Evolutionary conservation across 2,329 filamentous ascomycete species (phyloP).

Genomic region (Fusarium luffae): DNA sequence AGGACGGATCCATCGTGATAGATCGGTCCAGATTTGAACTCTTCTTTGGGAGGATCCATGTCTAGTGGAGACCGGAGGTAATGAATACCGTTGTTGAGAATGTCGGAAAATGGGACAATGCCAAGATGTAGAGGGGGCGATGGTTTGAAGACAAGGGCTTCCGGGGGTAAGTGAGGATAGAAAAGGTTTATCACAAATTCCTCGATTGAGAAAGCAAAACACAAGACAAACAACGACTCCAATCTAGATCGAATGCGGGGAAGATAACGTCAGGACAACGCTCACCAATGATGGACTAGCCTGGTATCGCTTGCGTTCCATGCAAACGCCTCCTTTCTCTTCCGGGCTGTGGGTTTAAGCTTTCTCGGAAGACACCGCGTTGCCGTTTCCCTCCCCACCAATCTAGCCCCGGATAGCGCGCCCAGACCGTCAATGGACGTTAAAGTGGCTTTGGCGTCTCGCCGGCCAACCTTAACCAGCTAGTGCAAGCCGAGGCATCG

Average conservation of each 20-base stretch:
- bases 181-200: neutral
- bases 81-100: no score
- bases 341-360: neutral
- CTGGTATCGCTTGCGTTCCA: neutral
- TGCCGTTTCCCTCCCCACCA: no score
- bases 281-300: neutral
- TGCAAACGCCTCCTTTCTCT: neutral
- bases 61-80: neutral
- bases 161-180: neutral
- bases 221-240: neutral
- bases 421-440: fast-evolving
- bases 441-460: neutral
- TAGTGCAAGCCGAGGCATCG: neutral
- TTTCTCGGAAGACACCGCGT: neutral
- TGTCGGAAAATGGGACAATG: neutral
- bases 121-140: neutral
- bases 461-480: no score
- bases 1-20: constrained; percentile 1
- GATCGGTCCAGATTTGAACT: neutral
- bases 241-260: constrained; percentile 18
- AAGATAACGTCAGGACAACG: neutral
- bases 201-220: neutral
- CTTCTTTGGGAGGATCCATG: neutral
- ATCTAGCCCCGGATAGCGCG: neutral
- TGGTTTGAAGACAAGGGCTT: no score